Conservation (phyloP, 2,329 filamentous ascomycete species). For the Trichophaea hybrida region DNA sequence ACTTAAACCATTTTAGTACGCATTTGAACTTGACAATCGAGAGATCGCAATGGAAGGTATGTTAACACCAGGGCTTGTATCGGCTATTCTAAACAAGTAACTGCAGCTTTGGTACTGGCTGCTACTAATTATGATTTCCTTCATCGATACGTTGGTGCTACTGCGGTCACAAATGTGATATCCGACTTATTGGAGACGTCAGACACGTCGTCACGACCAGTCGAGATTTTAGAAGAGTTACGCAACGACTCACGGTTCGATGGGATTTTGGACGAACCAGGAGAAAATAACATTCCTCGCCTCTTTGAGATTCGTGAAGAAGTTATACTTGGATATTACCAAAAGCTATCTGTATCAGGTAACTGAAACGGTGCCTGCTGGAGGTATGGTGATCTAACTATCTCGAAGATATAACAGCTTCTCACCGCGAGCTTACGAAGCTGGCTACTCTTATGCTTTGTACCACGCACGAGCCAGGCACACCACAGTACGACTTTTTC, state of each 20-base stretch:
- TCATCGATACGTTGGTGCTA: slow-evolving; percentile 51
- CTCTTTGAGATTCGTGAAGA: slow-evolving; percentile 57
- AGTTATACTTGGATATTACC: slow-evolving; percentile 75
- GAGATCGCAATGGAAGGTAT: slow-evolving; percentile 66
- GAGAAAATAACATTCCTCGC: slow-evolving; percentile 47
- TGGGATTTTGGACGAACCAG: slow-evolving; percentile 45
- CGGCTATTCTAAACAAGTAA: background rate
- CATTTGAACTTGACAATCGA: slow-evolving; percentile 70
- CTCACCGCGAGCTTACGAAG: slow-evolving; percentile 15
- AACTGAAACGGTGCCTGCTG: background rate
- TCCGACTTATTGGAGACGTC: background rate
- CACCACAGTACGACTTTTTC: slow-evolving; percentile 62
- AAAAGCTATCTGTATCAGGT: slow-evolving; percentile 30
- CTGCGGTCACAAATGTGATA: background rate
- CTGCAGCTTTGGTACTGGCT: slow-evolving; percentile 51
- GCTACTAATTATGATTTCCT: slow-evolving; percentile 45
- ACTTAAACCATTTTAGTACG: slow-evolving; percentile 40
- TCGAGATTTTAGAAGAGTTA: slow-evolving; percentile 58
- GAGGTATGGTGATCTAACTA: no score
- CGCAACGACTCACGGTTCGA: slow-evolving; percentile 56
- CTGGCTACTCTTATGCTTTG: slow-evolving; percentile 47
- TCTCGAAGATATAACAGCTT: slow-evolving; percentile 3
- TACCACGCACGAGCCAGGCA: slow-evolving; percentile 37
- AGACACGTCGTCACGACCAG: slow-evolving; percentile 35
- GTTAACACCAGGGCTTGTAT: background rate